phyloP scores from a whole-genome alignment of 495 filamentous ascomycete genomes.

The Aspergillus diversus region DNA sequence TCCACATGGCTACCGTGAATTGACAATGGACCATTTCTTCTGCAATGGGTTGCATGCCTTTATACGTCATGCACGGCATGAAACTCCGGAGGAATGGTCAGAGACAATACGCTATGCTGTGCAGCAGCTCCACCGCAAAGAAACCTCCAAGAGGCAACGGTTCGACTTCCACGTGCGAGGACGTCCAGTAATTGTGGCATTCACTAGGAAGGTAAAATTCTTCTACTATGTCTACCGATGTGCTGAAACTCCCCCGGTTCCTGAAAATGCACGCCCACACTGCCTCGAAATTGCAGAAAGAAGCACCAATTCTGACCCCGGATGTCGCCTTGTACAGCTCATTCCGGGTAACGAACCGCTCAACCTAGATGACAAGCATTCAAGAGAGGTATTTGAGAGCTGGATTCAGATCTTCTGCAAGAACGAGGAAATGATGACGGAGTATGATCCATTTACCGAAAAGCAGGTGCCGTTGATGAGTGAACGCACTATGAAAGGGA shows the following conservation, averaged over 20 bases:
- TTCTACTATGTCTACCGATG: conserved; percentile 24
- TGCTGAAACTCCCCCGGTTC: background rate
- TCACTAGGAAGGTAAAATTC: conserved; percentile 19
- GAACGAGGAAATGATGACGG: background rate
- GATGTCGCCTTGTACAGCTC: conserved; percentile 19
- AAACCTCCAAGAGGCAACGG: background rate
- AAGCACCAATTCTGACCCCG: conserved; percentile 19
- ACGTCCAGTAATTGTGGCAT: conserved; percentile 21
- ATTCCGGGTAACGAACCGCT: conserved; percentile 19
- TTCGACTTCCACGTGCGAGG: background rate
- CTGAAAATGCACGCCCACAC: background rate
- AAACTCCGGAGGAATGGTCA: conserved; percentile 26
- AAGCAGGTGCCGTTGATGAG: background rate
- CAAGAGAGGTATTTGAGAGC: conserved; percentile 12
- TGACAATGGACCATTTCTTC: conserved; percentile 9
- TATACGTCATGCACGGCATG: conserved; percentile 19
- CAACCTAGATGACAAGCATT: conserved; percentile 11
- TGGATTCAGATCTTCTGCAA: conserved; percentile 16
- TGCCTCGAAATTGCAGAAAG: conserved; percentile 14
- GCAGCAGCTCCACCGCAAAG: conserved; percentile 9
- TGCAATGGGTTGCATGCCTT: conserved; percentile 20
- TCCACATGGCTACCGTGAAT: conserved; percentile 16
- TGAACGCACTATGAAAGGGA: too few species aligned
- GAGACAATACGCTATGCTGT: conserved; percentile 13
- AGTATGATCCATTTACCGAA: conserved; percentile 21